phyloP scores from a whole-genome alignment of 441 rosid species.

The Populus hybrid region DNA sequence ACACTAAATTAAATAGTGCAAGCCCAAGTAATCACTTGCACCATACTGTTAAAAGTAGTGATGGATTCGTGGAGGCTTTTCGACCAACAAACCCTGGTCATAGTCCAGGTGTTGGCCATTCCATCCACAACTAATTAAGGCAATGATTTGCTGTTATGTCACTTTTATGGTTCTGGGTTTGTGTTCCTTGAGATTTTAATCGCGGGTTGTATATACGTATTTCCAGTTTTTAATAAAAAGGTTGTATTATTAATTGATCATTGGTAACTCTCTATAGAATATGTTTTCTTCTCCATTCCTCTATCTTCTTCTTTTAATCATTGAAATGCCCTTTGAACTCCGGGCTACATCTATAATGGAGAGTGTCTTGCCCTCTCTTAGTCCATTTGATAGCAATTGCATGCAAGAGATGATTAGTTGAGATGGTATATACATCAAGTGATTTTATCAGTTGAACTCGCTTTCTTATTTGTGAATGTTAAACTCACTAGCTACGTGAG shows the following conservation, averaged over 20 bases:
- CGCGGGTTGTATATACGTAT: not conserved
- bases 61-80: conserved; percentile 42
- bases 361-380: too few relatives aligned
- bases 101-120: conserved; percentile 44
- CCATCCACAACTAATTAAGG: conserved; percentile 8
- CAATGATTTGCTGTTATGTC: not conserved
- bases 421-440: not conserved
- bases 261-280: too few relatives aligned
- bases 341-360: not conserved
- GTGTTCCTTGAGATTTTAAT: not conserved
- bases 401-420: not conserved
- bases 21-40: conserved; percentile 1
- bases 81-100: conserved; percentile 60
- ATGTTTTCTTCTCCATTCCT: not conserved
- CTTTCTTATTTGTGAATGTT: too few relatives aligned
- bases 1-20: conserved; percentile 2
- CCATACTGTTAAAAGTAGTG: conserved; percentile 13
- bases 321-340: not conserved
- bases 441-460: too few relatives aligned
- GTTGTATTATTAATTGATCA: too few relatives aligned
- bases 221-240: not conserved
- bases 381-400: not conserved
- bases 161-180: not conserved
- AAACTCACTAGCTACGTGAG: too few relatives aligned
- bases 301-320: not conserved